Evolutionary conservation across 1,284 basidiomycete genomes (phyloP).

Genomic region (Porogramme epimiltina): DNA sequence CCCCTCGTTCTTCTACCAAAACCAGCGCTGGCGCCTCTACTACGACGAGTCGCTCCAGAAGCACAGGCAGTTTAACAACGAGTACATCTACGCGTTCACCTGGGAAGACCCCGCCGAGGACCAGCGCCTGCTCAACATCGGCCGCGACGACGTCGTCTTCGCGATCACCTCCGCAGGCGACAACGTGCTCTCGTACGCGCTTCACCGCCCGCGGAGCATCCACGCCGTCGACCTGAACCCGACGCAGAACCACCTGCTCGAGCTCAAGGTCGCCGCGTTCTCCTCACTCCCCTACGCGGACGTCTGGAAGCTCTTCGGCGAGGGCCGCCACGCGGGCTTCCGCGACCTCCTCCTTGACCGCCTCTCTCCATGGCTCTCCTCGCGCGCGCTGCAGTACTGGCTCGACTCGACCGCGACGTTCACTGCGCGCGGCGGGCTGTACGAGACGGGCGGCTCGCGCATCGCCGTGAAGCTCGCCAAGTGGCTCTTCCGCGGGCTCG

Average conservation of each 20-base stretch:
- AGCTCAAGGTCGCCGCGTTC: slow-evolving; percentile 26
- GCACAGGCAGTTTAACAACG: slow-evolving; percentile 24
- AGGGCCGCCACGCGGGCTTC: slow-evolving; percentile 20
- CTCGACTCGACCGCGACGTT: slow-evolving; percentile 19
- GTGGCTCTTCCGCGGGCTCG: slow-evolving; percentile 21
- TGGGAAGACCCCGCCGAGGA: slow-evolving; percentile 27
- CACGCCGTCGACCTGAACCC: slow-evolving; percentile 27
- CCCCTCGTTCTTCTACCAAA: slow-evolving; percentile 25
- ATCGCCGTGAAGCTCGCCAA: slow-evolving; percentile 24
- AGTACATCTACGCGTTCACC: slow-evolving; percentile 25
- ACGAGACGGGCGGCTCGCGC: slow-evolving; percentile 25
- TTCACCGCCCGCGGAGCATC: slow-evolving; percentile 19
- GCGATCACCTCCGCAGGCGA: slow-evolving; percentile 26
- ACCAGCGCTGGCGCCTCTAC: slow-evolving; percentile 24
- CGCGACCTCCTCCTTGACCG: slow-evolving; percentile 18
- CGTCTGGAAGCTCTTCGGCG: slow-evolving; percentile 22
- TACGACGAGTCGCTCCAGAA: slow-evolving; percentile 25
- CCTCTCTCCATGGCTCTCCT: slow-evolving; percentile 25
- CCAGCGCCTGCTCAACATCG: slow-evolving; percentile 23
- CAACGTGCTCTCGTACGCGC: slow-evolving; percentile 24
- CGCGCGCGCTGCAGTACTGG: slow-evolving; percentile 25
- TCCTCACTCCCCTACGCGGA: slow-evolving; percentile 18
- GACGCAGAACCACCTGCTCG: slow-evolving; percentile 24
- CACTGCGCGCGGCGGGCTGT: slow-evolving; percentile 19
- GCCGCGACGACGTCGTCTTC: slow-evolving; percentile 24